Percentiles rank a stretch among this genome's conserved stretches.
Conservation (phyloP, 2,329 filamentous ascomycete species). For the Clarireedia homoeocarpa region DNA sequence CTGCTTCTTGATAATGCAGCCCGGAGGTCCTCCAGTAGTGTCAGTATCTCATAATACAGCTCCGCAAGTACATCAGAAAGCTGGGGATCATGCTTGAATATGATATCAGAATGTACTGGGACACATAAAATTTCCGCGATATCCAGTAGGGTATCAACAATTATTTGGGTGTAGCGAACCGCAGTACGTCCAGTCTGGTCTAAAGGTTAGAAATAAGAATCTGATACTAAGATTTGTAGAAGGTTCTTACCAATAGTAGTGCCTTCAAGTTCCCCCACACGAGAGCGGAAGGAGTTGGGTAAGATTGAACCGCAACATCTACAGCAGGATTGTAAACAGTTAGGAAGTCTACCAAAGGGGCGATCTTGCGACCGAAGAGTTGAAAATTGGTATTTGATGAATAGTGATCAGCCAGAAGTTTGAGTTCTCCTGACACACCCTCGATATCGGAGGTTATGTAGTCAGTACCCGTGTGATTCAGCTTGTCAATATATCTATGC, state of each 20-base stretch:
- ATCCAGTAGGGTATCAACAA: not conserved
- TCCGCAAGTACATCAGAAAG: constrained; percentile 2
- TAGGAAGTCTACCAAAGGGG: constrained; percentile 6
- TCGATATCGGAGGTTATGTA: constrained; percentile 2
- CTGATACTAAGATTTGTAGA: not conserved
- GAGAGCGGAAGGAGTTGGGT: constrained; percentile 4
- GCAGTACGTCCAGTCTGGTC: constrained; percentile 5
- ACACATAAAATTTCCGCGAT: constrained; percentile 1
- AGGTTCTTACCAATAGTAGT: not conserved
- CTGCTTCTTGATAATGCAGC: not conserved
- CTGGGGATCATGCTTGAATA: not conserved
- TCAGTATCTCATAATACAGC: constrained; percentile 3
- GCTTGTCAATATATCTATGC: constrained; percentile 3
- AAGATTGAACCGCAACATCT: not conserved
- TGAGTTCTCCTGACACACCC: constrained; percentile 2
- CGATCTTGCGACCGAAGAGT: not conserved
- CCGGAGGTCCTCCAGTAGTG: not conserved
- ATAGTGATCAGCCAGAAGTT: constrained; percentile 2
- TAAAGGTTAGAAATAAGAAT: not conserved
- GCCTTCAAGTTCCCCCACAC: constrained; percentile 1
- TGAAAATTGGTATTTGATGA: not conserved
- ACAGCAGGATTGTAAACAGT: constrained; percentile 3
- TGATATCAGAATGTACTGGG: not conserved
- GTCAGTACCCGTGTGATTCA: not conserved
- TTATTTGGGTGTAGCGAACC: not conserved